Base-by-base conservation (phyloP, 768 basidiomycete genomes). In the Xerocomellus dryophilus region DNA sequence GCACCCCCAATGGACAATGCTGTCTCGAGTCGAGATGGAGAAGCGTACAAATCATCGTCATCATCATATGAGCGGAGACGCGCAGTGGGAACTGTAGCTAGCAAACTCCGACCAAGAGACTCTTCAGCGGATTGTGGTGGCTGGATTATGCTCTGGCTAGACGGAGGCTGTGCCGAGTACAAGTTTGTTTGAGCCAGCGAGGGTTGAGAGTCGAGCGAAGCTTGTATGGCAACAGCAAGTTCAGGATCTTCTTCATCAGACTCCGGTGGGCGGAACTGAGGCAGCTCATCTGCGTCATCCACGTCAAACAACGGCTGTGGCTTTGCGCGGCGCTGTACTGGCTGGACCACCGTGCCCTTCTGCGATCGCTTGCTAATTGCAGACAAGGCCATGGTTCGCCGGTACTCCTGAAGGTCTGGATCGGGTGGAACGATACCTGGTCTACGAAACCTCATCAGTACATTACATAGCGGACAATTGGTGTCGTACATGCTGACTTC, bases 1-100 rank as follows among this genome's bases (percentile, higher is more conserved):
- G 85, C 77, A 48, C 84, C 84, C 17, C 81, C 88, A 40, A 90
- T 82, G 10, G 86, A 78, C 27, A 90, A 68, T 1, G 79, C 83
- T 2, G 85, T 86, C 60, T 84, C 84, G n/a, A 89, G 70, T 18
- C 84, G 76, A 20, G 77, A 76, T 1, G 79, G 83, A 3, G 78
- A 77, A 31, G 77, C 71, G 21, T 77, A 77, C 18, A 81, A 68
- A 46, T 83, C 80, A 8, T 81, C 77, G 32, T 76, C 76, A 14
- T 73, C 71, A 42, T 66, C 57, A 27, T 61, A 41, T 18, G 48
- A n/a, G 8, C 27, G 35, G 38, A 42, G 34, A 38, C 10, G 58
- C 5, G 47, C 34, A 49, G 57, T 39, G 14, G 51, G 38, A 27
- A 14, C 23, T 12, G 51, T 21, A 32, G 54, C 40, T 36, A 6